phyloP scores from a whole-genome alignment of 495 filamentous ascomycete species.

The Lophiostoma macrostomum region DNA sequence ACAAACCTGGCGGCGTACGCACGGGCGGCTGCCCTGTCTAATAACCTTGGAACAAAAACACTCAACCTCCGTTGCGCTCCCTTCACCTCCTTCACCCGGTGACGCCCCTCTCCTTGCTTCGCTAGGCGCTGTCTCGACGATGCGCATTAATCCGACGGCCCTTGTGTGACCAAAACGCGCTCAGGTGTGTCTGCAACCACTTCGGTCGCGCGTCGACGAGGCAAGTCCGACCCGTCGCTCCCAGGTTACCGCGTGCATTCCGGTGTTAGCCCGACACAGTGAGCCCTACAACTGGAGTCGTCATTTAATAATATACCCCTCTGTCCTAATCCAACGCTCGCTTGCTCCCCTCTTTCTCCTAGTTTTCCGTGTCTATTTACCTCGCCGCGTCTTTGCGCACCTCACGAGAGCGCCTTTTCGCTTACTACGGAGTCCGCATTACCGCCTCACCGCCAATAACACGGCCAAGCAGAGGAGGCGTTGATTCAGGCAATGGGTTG shows the following conservation, averaged over 20 bases:
- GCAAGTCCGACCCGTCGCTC: neutral
- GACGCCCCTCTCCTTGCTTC: conserved; percentile 20
- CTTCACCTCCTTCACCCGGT: conserved; percentile 2
- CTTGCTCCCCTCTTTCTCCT: conserved; percentile 2
- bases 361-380: neutral
- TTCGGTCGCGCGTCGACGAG: conserved; percentile 5
- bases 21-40: no score
- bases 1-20: neutral
- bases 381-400: neutral
- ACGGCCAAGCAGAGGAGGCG: neutral
- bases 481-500: conserved; percentile 17
- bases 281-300: conserved; percentile 8
- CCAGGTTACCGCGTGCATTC: conserved; percentile 9
- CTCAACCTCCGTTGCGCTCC: neutral
- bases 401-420: conserved; percentile 1
- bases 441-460: neutral
- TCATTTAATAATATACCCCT: conserved; percentile 10
- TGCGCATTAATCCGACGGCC: conserved; percentile 23
- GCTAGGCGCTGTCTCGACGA: conserved; percentile 24
- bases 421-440: neutral
- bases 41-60: no score
- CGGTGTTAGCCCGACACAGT: neutral
- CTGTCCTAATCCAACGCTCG: conserved; percentile 4
- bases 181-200: neutral
- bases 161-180: conserved; percentile 20